Evolutionary conservation across 352 stramenopile species (phyloP).

Genomic region (Phytopythium vexans): DNA sequence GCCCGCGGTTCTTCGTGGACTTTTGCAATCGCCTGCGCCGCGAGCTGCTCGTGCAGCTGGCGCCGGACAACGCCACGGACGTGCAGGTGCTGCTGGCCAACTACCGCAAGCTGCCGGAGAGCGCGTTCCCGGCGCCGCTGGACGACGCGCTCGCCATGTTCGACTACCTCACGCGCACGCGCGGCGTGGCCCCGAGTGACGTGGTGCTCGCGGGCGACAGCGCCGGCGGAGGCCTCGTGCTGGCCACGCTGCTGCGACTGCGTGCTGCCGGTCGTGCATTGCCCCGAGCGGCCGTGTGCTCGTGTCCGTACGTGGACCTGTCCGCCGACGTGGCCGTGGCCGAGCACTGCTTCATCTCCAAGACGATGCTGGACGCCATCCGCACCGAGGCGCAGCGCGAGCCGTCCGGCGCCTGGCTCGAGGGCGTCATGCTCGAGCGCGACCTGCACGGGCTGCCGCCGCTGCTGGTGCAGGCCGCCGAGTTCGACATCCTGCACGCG

Average conservation of each 20-base stretch:
- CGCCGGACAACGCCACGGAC: background rate
- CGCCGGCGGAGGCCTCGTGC: conserved; percentile 40
- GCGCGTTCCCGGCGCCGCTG: conserved; percentile 32
- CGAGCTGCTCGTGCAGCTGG: conserved; percentile 9
- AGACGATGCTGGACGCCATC: conserved; percentile 34
- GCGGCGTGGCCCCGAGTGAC: conserved; percentile 20
- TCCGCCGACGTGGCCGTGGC: conserved; percentile 22
- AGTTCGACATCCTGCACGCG: conserved; percentile 47
- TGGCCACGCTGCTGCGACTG: conserved; percentile 42
- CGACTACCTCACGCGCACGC: conserved; percentile 28
- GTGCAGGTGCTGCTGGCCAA: conserved; percentile 62
- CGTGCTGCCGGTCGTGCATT: conserved; percentile 12
- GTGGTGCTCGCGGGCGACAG: conserved; percentile 54
- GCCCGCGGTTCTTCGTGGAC: conserved; percentile 45
- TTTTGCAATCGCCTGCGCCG: conserved; percentile 39
- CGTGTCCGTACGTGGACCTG: conserved; percentile 50
- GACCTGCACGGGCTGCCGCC: conserved; percentile 41
- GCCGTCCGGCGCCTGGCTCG: conserved; percentile 19
- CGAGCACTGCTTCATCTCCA: conserved; percentile 46
- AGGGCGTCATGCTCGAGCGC: conserved; percentile 31
- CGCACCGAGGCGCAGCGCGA: conserved; percentile 7
- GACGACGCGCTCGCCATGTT: conserved; percentile 50
- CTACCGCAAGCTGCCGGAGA: conserved; percentile 59
- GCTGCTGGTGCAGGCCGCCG: conserved; percentile 36
- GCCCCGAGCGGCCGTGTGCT: conserved; percentile 36